These are phyloP conservation scores for Medicago lupulina DNA, from an alignment of 306 rosid genomes.

Conservation along the genomic window DNA sequence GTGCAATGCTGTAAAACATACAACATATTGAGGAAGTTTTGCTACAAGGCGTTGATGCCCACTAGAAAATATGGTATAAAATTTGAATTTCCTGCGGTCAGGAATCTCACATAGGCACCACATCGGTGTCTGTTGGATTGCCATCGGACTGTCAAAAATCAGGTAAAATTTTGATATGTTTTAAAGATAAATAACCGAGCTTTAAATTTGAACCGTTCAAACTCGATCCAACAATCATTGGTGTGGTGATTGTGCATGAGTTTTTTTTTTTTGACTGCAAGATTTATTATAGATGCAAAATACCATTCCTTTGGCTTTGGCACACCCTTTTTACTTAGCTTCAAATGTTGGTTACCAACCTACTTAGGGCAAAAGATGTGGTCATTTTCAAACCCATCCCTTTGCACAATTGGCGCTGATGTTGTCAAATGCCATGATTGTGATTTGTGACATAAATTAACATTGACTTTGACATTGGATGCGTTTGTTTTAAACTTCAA, in stretches of 20 bases:
- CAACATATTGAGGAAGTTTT: too few species aligned
- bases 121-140: too few species aligned
- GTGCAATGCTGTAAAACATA: too few species aligned
- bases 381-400: constrained; percentile 42
- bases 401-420: constrained; percentile 43
- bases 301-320: constrained; percentile 38
- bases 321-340: background rate
- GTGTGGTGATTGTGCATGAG: too few species aligned
- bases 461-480: constrained; percentile 44
- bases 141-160: too few species aligned
- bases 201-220: too few species aligned
- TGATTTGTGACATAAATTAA: constrained; percentile 34
- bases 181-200: too few species aligned
- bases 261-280: too few species aligned
- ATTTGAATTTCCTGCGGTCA: too few species aligned
- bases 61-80: background rate
- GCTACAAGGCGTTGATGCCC: background rate
- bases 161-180: too few species aligned
- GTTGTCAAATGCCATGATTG: constrained; percentile 12
- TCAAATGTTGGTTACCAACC: background rate
- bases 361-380: background rate
- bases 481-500: constrained; percentile 24
- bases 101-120: too few species aligned
- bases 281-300: constrained; percentile 20
- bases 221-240: too few species aligned